Base-by-base conservation (phyloP, 805 yeast genomes). In the Ascoidea asiatica region DNA sequence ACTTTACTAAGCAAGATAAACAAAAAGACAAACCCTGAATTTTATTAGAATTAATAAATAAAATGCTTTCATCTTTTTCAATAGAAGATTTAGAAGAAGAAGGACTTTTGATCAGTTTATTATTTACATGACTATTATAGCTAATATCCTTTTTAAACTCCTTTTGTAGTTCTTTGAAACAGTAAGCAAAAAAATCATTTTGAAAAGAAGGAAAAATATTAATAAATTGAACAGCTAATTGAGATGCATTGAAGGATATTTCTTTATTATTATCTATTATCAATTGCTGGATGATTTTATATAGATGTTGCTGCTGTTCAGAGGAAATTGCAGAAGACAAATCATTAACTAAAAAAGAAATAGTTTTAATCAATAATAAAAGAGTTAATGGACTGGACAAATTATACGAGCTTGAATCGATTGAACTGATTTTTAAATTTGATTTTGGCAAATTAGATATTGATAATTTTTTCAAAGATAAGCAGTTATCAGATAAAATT, bases 11-110 rank as follows among this genome's bases (percentile, higher is more conserved):
- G 42, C 57, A 65, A 2, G 72, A 62, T 18, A 69, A 55, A 8
- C 66, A 51, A 38, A 65, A 52, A 0, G 71, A 61, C 47, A 60
- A 57, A 0, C 73, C 72, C 48, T 67, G 69, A 11, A 63, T 56
- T 41, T 53, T 61, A 5, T 59, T 45, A 45, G 59, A 64, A 15
- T 56, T 48, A 19, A 43, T 37, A 19, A 40, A 29, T 40, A 40
- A 5, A 45, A 41, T 20, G 44, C 19, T 23, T 47, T 41, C 15
- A 43, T 39, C 22, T 11, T 19, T 39, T 33, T 21, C 35, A 15
- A 29, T 29, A 29, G 35, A 15, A 3, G 35, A 5, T 52, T 43
- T 1, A 53, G 54, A 5, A 50, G 35, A 29, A 48, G 15, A 46
- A 18, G 20, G 19, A 37, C 38, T 37, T 37, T 19, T 37, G 19